Evolutionary conservation across 1,284 basidiomycete species (phyloP).

Genomic region (Cutaneotrichosporon sp.): DNA sequence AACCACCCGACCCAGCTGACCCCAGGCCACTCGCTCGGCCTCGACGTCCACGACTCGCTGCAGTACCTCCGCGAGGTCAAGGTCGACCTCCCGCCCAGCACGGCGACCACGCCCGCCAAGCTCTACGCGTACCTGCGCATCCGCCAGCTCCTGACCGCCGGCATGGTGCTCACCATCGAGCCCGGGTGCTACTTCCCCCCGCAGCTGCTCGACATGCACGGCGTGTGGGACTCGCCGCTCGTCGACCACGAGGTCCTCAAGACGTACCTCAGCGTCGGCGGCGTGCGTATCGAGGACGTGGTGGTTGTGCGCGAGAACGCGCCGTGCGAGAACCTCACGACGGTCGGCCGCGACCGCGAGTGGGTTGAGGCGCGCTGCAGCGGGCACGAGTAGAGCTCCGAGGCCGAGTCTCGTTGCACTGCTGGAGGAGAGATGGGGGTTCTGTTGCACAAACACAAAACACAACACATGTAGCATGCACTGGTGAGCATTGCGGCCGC

Average conservation of each 20-base stretch:
- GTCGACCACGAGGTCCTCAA: slow-evolving; percentile 71
- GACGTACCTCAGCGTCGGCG: slow-evolving; percentile 75
- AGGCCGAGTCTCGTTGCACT: background rate
- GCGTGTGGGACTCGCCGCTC: slow-evolving; percentile 61
- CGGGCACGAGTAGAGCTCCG: slow-evolving; percentile 48
- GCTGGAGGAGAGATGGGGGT: too few species aligned
- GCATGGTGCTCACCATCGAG: slow-evolving; percentile 81
- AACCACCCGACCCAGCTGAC: background rate
- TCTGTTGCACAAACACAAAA: background rate
- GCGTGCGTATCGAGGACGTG: slow-evolving; percentile 87
- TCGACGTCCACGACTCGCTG: slow-evolving; percentile 74
- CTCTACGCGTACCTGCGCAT: slow-evolving; percentile 78
- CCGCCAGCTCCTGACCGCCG: slow-evolving; percentile 65
- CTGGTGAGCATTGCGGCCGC: background rate
- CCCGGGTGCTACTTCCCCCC: slow-evolving; percentile 86
- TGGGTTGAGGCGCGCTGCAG: slow-evolving; percentile 79
- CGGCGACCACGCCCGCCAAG: slow-evolving; percentile 57
- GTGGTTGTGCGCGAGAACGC: slow-evolving; percentile 68
- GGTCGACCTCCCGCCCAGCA: slow-evolving; percentile 34
- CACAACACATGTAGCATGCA: background rate
- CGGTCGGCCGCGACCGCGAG: slow-evolving; percentile 70
- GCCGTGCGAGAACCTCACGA: slow-evolving; percentile 71
- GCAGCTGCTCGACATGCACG: slow-evolving; percentile 68
- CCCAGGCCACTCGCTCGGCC: slow-evolving; percentile 71
- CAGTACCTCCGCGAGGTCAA: slow-evolving; percentile 43